Conservation (phyloP, 352 stramenopile species). For the Phytopythium sindhum region DNA sequence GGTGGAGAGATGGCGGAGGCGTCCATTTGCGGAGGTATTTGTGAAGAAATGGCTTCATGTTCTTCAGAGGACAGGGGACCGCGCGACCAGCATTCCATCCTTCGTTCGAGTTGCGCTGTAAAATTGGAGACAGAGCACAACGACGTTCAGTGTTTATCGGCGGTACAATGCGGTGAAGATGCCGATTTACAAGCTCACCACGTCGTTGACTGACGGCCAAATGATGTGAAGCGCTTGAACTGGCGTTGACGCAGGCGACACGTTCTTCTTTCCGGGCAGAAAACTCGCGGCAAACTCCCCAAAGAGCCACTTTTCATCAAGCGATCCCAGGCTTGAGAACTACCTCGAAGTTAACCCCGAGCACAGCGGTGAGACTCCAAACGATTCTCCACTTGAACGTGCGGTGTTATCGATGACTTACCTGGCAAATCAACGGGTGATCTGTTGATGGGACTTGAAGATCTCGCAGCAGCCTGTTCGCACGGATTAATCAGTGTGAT, state of each 20-base stretch:
- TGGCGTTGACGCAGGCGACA: slow-evolving; percentile 26
- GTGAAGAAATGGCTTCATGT: slow-evolving; percentile 86
- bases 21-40: slow-evolving; percentile 82
- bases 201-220: slow-evolving; percentile 76
- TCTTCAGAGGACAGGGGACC: slow-evolving; percentile 76
- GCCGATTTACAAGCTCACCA: slow-evolving; percentile 32
- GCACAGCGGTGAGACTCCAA: neutral
- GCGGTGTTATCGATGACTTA: slow-evolving; percentile 7
- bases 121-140: neutral
- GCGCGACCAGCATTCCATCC: slow-evolving; percentile 72
- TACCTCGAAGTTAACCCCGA: slow-evolving; percentile 12
- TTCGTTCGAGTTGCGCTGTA: slow-evolving; percentile 70
- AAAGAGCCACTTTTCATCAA: slow-evolving; percentile 84
- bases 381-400: neutral
- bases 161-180: too few species aligned
- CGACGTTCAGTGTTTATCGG: neutral
- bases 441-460: slow-evolving; percentile 44
- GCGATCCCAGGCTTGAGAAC: slow-evolving; percentile 80
- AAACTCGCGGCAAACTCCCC: slow-evolving; percentile 67
- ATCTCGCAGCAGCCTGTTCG: slow-evolving; percentile 43
- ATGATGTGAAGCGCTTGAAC: slow-evolving; percentile 71
- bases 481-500: neutral
- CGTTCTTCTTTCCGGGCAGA: slow-evolving; percentile 37
- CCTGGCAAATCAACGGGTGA: slow-evolving; percentile 71
- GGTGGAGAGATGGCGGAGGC: slow-evolving; percentile 45